Conservation (phyloP, 2,329 filamentous ascomycete genomes). For the Leptodontidium sp. region DNA sequence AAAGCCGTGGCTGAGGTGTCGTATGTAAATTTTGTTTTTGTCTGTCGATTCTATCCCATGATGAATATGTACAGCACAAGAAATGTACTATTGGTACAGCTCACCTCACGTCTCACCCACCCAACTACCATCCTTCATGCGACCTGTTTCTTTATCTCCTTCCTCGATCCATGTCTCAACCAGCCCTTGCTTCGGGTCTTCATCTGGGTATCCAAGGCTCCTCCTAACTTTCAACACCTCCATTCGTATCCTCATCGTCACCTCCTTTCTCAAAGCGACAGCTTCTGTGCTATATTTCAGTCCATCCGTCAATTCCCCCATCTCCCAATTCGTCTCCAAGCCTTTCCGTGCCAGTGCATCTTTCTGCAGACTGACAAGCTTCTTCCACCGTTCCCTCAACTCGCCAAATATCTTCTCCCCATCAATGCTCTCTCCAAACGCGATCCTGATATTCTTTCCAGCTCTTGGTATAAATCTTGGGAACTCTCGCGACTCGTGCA, state of each 20-base stretch:
- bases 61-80: neutral
- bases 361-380: conserved; percentile 64
- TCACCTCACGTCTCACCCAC: conserved; percentile 56
- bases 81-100: conserved; percentile 6
- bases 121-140: conserved; percentile 67
- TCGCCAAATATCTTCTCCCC: conserved; percentile 79
- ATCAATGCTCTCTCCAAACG: conserved; percentile 82
- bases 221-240: conserved; percentile 82
- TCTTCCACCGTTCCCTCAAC: conserved; percentile 76
- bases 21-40: neutral
- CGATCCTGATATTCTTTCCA: conserved; percentile 74
- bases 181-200: conserved; percentile 78
- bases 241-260: conserved; percentile 78
- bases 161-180: conserved; percentile 80
- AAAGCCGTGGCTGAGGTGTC: neutral
- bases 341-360: conserved; percentile 49
- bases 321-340: conserved; percentile 46
- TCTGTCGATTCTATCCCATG: neutral
- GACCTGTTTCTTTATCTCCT: conserved; percentile 61
- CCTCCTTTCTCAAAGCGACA: conserved; percentile 78
- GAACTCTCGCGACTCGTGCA: conserved; percentile 83
- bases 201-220: conserved; percentile 73
- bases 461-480: conserved; percentile 83
- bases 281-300: conserved; percentile 79
- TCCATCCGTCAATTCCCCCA: conserved; percentile 70